phyloP scores from a whole-genome alignment of 208 protist genomes.

The Crithidia thermophila region DNA sequence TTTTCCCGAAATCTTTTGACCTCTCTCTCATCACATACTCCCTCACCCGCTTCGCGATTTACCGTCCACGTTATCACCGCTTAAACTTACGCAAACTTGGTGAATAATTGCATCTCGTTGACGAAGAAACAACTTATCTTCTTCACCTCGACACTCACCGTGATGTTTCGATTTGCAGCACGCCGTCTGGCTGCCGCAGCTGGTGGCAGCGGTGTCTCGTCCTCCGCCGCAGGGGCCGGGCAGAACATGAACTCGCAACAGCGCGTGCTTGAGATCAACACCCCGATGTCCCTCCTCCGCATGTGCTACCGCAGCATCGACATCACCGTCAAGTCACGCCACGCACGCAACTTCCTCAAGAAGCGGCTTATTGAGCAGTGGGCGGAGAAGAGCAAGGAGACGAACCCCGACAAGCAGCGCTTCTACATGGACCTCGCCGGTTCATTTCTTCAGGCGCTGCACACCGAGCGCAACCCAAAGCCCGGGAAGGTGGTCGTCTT shows the following conservation, averaged over 20 bases:
- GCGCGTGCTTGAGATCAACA: conserved; percentile 79
- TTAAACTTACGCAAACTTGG: too few species aligned
- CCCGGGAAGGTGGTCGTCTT: conserved; percentile 67
- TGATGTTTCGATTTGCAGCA: conserved; percentile 18
- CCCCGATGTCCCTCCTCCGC: conserved; percentile 76
- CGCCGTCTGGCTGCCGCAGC: conserved; percentile 5
- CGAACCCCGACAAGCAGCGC: conserved; percentile 82
- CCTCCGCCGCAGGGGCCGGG: not conserved
- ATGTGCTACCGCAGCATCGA: conserved; percentile 94
- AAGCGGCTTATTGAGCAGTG: conserved; percentile 84
- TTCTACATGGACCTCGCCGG: conserved; percentile 90
- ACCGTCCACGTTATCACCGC: too few species aligned
- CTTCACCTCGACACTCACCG: too few species aligned
- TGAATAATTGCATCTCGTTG: too few species aligned
- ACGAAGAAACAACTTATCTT: too few species aligned
- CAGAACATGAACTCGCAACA: conserved; percentile 79
- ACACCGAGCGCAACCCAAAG: conserved; percentile 77
- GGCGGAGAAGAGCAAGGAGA: conserved; percentile 68
- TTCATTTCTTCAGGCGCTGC: conserved; percentile 85
- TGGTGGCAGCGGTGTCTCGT: not conserved
- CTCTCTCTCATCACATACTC: too few species aligned
- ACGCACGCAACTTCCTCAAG: conserved; percentile 85
- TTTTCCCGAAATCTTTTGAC: too few species aligned
- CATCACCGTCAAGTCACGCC: conserved; percentile 86
- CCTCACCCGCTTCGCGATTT: too few species aligned